These are phyloP conservation scores for Tulasnella sp. DNA, from an alignment of 768 basidiomycete species.

Conservation along the genomic window DNA sequence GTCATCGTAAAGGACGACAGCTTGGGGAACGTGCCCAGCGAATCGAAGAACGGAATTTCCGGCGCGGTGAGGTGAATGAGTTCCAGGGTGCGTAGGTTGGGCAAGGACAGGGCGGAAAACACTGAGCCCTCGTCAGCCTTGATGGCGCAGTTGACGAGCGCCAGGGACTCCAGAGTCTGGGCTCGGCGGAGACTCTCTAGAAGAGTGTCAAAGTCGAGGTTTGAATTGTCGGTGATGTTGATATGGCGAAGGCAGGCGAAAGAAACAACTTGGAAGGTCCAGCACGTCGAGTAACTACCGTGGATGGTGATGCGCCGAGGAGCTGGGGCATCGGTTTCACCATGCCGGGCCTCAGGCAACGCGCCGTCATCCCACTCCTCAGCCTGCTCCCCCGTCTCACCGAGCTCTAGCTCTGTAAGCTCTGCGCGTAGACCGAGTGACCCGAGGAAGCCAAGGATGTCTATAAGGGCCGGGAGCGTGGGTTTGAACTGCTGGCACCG, in stretches of 20 bases:
- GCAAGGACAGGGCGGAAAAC: background rate
- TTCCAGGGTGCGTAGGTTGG: background rate
- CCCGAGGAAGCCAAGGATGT: background rate
- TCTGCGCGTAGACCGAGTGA: background rate
- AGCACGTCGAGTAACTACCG: background rate
- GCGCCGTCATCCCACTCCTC: background rate
- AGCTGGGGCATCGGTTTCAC: background rate
- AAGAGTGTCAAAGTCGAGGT: background rate
- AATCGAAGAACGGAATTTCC: background rate
- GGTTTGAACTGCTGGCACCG: background rate
- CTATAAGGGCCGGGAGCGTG: background rate
- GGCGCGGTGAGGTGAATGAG: background rate
- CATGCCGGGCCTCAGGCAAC: background rate
- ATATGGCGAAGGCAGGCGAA: background rate
- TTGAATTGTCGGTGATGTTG: background rate
- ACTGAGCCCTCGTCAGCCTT: background rate
- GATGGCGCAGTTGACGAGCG: background rate
- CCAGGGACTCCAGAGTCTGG: background rate
- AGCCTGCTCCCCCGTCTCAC: background rate
- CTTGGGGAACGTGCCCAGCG: background rate
- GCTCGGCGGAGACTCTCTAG: background rate
- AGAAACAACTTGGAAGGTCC: background rate
- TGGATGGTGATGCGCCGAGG: background rate
- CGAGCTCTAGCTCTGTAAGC: background rate
- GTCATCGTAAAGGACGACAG: constrained; percentile 1